Conservation (phyloP, 495 filamentous ascomycete species). For the Neurospora africana region DNA sequence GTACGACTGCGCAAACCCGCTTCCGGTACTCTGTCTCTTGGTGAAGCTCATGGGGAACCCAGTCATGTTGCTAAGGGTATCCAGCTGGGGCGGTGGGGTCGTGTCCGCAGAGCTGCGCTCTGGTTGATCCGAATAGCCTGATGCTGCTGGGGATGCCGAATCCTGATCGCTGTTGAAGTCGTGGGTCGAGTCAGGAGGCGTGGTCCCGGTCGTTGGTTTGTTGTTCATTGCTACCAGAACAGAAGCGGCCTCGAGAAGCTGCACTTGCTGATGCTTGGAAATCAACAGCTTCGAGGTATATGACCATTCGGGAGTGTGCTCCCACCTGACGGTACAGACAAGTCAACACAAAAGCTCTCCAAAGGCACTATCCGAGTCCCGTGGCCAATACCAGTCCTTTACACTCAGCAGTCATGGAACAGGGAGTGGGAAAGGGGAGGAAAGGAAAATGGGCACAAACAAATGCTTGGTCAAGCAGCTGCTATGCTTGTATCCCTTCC, state of each 20-base stretch:
- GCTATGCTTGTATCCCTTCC: conserved; percentile 99
- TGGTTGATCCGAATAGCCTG: conserved; percentile 63
- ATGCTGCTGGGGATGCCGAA: conserved; percentile 67
- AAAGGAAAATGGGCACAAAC: conserved; percentile 68
- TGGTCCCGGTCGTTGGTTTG: conserved; percentile 37
- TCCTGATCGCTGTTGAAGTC: conserved; percentile 67
- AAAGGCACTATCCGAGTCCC: conserved; percentile 10
- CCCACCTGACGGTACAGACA: conserved; percentile 68
- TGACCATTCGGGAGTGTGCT: conserved; percentile 97
- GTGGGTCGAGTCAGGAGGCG: conserved; percentile 48
- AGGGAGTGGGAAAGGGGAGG: conserved; percentile 32
- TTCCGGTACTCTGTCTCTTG: conserved; percentile 57
- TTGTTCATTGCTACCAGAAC: conserved; percentile 90
- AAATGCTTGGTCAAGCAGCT: conserved; percentile 99
- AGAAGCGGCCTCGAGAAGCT: conserved; percentile 90
- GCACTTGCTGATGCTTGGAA: conserved; percentile 98
- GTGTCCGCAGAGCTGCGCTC: conserved; percentile 63
- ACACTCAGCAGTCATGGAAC: conserved; percentile 20
- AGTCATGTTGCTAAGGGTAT: conserved; percentile 29
- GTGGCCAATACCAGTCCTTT: conserved; percentile 8
- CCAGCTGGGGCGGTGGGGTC: conserved; percentile 55
- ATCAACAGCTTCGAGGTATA: conserved; percentile 96
- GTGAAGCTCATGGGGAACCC: conserved; percentile 35
- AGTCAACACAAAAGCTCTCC: conserved; percentile 28
- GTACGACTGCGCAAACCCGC: conserved; percentile 71